These are phyloP conservation scores for Ustilago vetiveriae DNA, from an alignment of 1,284 basidiomycete genomes.

Conservation along the genomic window DNA sequence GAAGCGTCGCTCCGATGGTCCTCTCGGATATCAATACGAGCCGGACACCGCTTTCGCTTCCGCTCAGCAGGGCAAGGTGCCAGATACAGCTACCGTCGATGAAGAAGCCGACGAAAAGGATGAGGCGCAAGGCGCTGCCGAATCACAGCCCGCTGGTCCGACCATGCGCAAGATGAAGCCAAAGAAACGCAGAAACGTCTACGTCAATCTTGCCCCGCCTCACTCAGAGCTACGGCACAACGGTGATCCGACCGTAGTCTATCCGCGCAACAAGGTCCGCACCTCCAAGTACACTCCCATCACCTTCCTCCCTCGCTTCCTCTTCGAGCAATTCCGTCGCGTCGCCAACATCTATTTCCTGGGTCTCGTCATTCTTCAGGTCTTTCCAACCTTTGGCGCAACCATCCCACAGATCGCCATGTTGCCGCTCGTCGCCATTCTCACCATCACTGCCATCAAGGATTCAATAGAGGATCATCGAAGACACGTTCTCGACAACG, in stretches of 20 bases:
- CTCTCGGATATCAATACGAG: conserved; percentile 29
- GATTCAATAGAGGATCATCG: conserved; percentile 95
- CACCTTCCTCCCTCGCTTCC: conserved; percentile 79
- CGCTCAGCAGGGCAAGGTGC: conserved; percentile 50
- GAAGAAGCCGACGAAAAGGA: conserved; percentile 23
- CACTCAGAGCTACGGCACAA: conserved; percentile 75
- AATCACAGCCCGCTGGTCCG: conserved; percentile 23
- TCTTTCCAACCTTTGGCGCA: conserved; percentile 90
- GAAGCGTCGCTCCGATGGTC: conserved; percentile 36
- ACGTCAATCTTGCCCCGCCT: conserved; percentile 67
- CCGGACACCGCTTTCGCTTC: conserved; percentile 54
- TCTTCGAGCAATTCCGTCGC: conserved; percentile 69
- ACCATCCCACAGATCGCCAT: conserved; percentile 83
- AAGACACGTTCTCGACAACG: conserved; percentile 83
- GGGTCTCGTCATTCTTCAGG: conserved; percentile 82
- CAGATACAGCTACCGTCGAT: conserved; percentile 36
- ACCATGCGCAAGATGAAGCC: conserved; percentile 54
- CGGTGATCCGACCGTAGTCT: conserved; percentile 81
- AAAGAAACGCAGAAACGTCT: conserved; percentile 58
- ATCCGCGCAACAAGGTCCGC: conserved; percentile 91
- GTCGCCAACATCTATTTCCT: conserved; percentile 95
- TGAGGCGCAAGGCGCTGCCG: not conserved
- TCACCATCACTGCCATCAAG: conserved; percentile 89
- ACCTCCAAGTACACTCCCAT: conserved; percentile 91
- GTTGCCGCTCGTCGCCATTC: conserved; percentile 86